Conservation (phyloP, 371 early-diverging fungal genomes). For the Lichtheimia corymbifera region DNA sequence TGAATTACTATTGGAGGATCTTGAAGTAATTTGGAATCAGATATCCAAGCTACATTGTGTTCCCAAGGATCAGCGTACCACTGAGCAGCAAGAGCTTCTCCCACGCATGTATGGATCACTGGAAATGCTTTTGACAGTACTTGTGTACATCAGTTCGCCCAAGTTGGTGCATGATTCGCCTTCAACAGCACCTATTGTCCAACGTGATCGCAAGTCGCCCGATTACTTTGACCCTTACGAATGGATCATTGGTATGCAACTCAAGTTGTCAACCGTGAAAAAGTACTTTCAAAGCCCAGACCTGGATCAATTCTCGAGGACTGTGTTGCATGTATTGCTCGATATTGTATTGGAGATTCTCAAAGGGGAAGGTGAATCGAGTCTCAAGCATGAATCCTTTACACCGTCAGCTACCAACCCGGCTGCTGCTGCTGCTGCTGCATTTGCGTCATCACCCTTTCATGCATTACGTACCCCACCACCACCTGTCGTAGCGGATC, state of each 20-base stretch:
- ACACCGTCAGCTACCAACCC: neutral
- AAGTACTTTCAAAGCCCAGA: slow-evolving; percentile 42
- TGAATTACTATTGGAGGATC: slow-evolving; percentile 53
- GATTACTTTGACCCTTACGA: slow-evolving; percentile 73
- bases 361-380: slow-evolving; percentile 70
- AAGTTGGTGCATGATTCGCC: slow-evolving; percentile 74
- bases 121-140: slow-evolving; percentile 60
- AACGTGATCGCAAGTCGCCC: slow-evolving; percentile 54
- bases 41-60: slow-evolving; percentile 28
- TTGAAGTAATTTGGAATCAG: slow-evolving; percentile 61
- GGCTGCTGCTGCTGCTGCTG: too few species aligned
- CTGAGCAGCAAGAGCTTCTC: slow-evolving; percentile 25
- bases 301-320: slow-evolving; percentile 45
- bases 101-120: slow-evolving; percentile 43
- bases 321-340: slow-evolving; percentile 53
- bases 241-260: slow-evolving; percentile 63
- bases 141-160: slow-evolving; percentile 61
- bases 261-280: slow-evolving; percentile 53
- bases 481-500: slow-evolving; percentile 50
- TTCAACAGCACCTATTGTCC: slow-evolving; percentile 54
- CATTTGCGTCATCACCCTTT: slow-evolving; percentile 34
- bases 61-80: slow-evolving; percentile 23
- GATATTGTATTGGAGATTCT: slow-evolving; percentile 66
- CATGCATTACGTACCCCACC: slow-evolving; percentile 25
- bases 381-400: slow-evolving; percentile 25